Percentiles rank a stretch among this genome's conserved stretches.
phyloP scores from a whole-genome alignment of 208 protist genomes.

The Leishmania amazonensis region DNA sequence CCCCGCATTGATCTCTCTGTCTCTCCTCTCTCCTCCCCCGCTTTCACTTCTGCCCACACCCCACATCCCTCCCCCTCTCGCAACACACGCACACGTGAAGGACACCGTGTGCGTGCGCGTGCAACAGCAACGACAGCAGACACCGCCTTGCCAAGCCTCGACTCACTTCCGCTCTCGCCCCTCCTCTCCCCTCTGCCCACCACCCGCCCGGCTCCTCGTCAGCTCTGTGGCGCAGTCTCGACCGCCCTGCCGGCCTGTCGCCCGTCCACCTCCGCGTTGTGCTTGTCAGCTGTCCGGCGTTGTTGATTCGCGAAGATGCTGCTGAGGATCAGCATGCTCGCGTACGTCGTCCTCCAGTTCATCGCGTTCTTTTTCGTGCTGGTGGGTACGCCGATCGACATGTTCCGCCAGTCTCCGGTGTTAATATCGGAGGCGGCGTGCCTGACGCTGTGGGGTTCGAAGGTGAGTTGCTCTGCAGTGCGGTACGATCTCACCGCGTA shows the following conservation, averaged over 20 bases:
- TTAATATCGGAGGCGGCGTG: neutral
- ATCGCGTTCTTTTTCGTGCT: conserved; percentile 50
- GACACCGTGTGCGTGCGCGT: neutral
- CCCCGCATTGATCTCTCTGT: neutral
- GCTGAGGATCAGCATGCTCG: conserved; percentile 34
- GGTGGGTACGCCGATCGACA: conserved; percentile 56
- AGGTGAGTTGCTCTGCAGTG: conserved; percentile 32
- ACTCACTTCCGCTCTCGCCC: neutral
- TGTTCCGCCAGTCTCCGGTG: conserved; percentile 16
- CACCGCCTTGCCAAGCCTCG: neutral
- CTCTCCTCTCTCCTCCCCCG: neutral
- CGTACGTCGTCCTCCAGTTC: conserved; percentile 51
- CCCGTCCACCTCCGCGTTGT: neutral
- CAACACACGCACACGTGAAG: neutral
- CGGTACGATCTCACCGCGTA: too few species aligned
- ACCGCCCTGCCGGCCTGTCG: neutral
- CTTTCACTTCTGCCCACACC: neutral
- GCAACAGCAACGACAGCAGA: neutral
- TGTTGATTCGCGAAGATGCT: neutral
- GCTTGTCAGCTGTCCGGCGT: neutral
- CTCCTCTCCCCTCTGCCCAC: too few species aligned
- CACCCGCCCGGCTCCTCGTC: neutral
- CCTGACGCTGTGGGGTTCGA: conserved; percentile 55
- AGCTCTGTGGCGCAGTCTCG: neutral
- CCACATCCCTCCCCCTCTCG: too few species aligned